Evolutionary conservation across 1,284 basidiomycete genomes (phyloP).

Genomic region (Anthracocystis walkeri): DNA sequence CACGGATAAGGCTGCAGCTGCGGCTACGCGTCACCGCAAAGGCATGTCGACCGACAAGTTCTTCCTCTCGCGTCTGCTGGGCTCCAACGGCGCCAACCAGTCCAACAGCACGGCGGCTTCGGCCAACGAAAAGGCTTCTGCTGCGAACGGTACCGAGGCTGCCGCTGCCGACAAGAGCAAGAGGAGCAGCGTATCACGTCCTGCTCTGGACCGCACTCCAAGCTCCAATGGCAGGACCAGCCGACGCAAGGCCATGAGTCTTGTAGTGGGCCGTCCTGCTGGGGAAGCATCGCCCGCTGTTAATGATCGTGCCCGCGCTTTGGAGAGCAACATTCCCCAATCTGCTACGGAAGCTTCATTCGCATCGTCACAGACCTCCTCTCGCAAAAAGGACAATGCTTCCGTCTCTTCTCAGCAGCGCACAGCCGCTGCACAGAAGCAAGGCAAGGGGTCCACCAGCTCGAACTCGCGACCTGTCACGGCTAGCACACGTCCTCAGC

Average conservation of each 20-base stretch:
- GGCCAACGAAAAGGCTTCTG: constrained; percentile 7
- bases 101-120: constrained; percentile 8
- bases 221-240: constrained; percentile 35
- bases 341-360: constrained; percentile 27
- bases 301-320: constrained; percentile 35
- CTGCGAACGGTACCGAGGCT: constrained; percentile 15
- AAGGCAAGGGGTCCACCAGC: constrained; percentile 26
- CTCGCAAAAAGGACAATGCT: constrained; percentile 34
- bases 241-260: constrained; percentile 64
- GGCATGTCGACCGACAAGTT: constrained; percentile 66
- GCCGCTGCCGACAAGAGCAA: constrained; percentile 26
- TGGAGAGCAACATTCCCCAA: constrained; percentile 14
- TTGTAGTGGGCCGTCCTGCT: constrained; percentile 52
- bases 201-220: constrained; percentile 32
- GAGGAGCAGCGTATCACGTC: constrained; percentile 33
- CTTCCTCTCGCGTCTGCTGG: constrained; percentile 58
- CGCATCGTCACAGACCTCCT: constrained; percentile 9
- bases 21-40: constrained; percentile 55
- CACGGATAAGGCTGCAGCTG: constrained; percentile 20
- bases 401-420: constrained; percentile 5
- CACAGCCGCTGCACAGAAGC: constrained; percentile 17
- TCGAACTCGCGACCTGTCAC: constrained; percentile 25
- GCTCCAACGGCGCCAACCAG: constrained; percentile 24
- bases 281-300: constrained; percentile 37
- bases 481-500: constrained; percentile 22